Evolutionary conservation across 2,329 filamentous ascomycete species (phyloP).

Genomic region (Alternaria infectoria): DNA sequence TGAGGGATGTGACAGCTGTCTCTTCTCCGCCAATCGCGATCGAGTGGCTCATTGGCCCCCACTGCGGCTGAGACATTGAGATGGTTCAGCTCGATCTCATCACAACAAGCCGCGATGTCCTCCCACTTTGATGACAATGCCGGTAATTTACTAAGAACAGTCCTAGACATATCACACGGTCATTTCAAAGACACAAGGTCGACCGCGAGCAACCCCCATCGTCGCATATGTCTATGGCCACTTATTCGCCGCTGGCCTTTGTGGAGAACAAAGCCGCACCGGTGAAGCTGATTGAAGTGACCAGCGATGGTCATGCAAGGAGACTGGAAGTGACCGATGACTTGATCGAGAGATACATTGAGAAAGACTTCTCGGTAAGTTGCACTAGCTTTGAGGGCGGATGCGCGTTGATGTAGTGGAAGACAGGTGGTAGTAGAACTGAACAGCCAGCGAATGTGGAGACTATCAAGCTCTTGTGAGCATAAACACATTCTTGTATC

Average conservation of each 20-base stretch:
- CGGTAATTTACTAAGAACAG: neutral
- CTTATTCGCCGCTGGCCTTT: neutral
- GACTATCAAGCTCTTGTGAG: neutral
- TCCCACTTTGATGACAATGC: neutral
- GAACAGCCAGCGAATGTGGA: neutral
- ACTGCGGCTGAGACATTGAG: neutral
- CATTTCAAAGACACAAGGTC: no score
- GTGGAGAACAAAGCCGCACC: neutral
- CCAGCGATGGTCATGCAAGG: neutral
- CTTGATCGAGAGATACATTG: conserved; percentile 1
- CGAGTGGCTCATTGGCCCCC: neutral
- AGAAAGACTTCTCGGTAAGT: neutral
- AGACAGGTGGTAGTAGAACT: neutral
- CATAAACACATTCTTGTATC: no score
- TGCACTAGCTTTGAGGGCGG: no score
- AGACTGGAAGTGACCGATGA: neutral
- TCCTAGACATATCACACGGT: no score
- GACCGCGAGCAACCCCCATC: neutral
- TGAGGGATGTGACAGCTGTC: neutral
- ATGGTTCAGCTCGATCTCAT: neutral
- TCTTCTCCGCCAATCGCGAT: neutral
- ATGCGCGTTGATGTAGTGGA: neutral
- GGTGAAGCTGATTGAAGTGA: neutral
- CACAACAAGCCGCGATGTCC: neutral
- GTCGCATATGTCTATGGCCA: neutral